Evolutionary conservation across 2,329 filamentous ascomycete species (phyloP).

Genomic region (Penicillium expansum): DNA sequence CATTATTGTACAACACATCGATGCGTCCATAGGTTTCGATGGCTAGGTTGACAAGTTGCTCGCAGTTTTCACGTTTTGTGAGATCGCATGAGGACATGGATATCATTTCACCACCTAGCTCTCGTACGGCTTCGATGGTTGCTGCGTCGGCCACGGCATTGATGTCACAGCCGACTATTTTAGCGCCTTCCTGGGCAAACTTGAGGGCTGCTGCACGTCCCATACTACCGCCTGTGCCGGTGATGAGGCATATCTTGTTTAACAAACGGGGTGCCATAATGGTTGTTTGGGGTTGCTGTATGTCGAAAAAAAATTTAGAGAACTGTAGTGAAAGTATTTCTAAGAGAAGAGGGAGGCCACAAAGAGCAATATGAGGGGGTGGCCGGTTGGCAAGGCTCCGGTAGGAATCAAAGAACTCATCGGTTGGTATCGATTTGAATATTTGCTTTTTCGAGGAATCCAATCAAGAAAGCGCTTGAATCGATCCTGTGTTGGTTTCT

Average conservation of each 20-base stretch:
- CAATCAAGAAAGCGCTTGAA: neutral
- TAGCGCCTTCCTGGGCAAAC: conserved; percentile 1
- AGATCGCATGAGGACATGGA: neutral
- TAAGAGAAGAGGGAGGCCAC: neutral
- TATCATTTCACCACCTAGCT: neutral
- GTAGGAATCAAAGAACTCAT: neutral
- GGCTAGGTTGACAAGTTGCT: neutral
- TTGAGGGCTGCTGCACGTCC: conserved; percentile 7
- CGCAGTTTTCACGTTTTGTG: neutral
- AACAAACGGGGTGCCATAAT: neutral
- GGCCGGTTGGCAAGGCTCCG: neutral
- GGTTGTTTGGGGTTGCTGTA: neutral
- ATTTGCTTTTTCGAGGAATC: neutral
- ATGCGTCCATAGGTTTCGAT: neutral
- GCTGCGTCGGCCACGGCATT: neutral
- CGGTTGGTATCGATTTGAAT: neutral
- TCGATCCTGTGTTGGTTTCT: neutral
- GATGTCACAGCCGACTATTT: neutral
- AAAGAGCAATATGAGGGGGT: neutral
- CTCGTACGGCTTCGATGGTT: neutral
- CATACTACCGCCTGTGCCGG: neutral
- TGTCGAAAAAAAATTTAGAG: neutral
- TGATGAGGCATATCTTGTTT: conserved; percentile 5
- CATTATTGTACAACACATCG: conserved; percentile 1
- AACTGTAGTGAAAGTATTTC: neutral